phyloP scores from a whole-genome alignment of 2,329 filamentous ascomycete species.

The Zymoseptoria ardabiliae region DNA sequence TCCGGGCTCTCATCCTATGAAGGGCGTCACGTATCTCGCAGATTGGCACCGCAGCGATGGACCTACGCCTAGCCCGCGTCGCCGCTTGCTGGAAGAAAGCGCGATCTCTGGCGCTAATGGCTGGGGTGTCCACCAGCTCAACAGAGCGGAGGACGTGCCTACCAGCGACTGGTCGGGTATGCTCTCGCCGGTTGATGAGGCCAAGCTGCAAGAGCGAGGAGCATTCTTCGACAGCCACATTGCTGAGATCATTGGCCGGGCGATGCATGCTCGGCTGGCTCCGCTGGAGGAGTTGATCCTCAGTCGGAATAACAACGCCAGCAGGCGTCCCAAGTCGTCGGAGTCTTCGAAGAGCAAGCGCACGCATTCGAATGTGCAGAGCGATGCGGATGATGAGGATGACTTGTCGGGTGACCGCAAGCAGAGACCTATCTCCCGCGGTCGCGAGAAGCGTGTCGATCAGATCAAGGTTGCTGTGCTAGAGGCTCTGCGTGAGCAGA shows the following conservation, averaged over 20 bases:
- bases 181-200: slow-evolving; percentile 73
- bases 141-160: slow-evolving; percentile 56
- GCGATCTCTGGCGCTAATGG: slow-evolving; percentile 37
- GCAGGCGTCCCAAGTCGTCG: slow-evolving; percentile 54
- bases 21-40: slow-evolving; percentile 25
- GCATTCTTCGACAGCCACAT: slow-evolving; percentile 89
- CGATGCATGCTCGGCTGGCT: slow-evolving; percentile 67
- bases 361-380: slow-evolving; percentile 53
- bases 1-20: slow-evolving; percentile 21
- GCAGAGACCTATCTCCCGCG: slow-evolving; percentile 67
- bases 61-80: slow-evolving; percentile 60
- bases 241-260: slow-evolving; percentile 71
- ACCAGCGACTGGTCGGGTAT: slow-evolving; percentile 89
- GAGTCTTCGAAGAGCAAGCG: slow-evolving; percentile 31
- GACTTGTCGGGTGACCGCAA: slow-evolving; percentile 53
- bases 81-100: slow-evolving; percentile 5
- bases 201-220: slow-evolving; percentile 72
- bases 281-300: slow-evolving; percentile 76
- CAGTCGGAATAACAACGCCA: slow-evolving; percentile 52
- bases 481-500: slow-evolving; percentile 51
- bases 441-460: slow-evolving; percentile 70
- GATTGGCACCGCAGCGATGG: slow-evolving; percentile 54
- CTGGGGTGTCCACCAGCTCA: slow-evolving; percentile 51
- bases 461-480: slow-evolving; percentile 58
- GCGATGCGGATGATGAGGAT: slow-evolving; percentile 87